Evolutionary conservation across 2,329 filamentous ascomycete genomes (phyloP), one percentile per base, ranked within the genome.

Genomic region (Fonsecaea monophora): DNA sequence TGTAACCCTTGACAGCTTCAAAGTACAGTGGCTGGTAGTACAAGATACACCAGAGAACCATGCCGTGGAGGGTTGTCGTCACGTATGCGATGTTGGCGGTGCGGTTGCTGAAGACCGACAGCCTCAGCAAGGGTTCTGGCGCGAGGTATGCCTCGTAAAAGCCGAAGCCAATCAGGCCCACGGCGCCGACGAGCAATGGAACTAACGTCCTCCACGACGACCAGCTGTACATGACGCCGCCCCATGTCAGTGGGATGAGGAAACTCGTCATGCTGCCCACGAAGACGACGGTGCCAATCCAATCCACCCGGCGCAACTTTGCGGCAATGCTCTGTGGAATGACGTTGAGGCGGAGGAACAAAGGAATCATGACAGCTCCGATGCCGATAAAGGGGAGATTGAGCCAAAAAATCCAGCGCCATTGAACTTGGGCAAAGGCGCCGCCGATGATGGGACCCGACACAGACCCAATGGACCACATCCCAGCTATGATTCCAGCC

Each of bases 181-280:
- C 75, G 0, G 78, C 73, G 1, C 88, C 88, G 8, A 90, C 45
- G 3, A 87, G 75, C 13, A 92, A 77, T 0, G 89, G 89, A 0
- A 89, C 82, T 1, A 92, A 78, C 0, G 87, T 89, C 1, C 82
- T 81, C 82, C 85, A 90, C 3, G 83, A 87, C 53, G 78, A 74
- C 89, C 89, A 92, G 0, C 82, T 73, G 73, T 89, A 91, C 78
- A 88, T 85, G 8, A 90, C 82, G 42, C 88, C 89, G 9, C 88
- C 89, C 82, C 87, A 89, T 1, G 87, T 88, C 3, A 90, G 74
- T 0, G 86, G 85, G 53, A 90, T 86, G 48, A 90, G 76, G 72
- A 90, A 85, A 25, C 83, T 83, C 0, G 86, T 87, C 12, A 83
- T 81, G 13, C 85, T 84, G 12, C 79, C 83, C 18, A 89, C 80